phyloP scores from a whole-genome alignment of 768 basidiomycete genomes.

The Calvatia gigantea region DNA sequence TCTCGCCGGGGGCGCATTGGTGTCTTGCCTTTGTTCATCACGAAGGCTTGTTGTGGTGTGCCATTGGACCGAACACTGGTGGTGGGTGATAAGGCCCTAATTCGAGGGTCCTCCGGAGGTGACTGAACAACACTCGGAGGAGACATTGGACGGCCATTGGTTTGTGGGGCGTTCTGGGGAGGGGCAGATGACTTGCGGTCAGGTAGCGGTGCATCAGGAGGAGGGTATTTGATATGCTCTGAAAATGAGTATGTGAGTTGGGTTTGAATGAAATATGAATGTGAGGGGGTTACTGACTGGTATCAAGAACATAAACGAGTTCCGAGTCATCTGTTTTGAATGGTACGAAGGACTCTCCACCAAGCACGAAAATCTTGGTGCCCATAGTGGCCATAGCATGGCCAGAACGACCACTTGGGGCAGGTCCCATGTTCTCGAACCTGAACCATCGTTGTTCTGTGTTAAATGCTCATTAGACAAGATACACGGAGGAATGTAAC shows the following conservation, averaged over 20 bases:
- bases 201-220: conserved; percentile 35
- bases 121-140: conserved; percentile 41
- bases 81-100: conserved; percentile 15
- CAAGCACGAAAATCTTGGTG: conserved; percentile 86
- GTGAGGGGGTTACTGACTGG: conserved; percentile 67
- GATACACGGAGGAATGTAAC: background rate
- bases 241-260: conserved; percentile 12
- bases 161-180: conserved; percentile 46
- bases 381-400: conserved; percentile 98
- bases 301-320: conserved; percentile 89
- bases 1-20: conserved; percentile 49
- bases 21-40: conserved; percentile 46
- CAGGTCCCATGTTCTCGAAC: conserved; percentile 99
- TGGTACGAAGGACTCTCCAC: conserved; percentile 85
- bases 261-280: background rate
- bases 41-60: conserved; percentile 15
- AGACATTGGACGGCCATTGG: conserved; percentile 40
- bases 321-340: conserved; percentile 74
- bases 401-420: conserved; percentile 88
- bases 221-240: conserved; percentile 95
- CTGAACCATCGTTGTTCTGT: conserved; percentile 98
- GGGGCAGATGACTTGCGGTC: conserved; percentile 70
- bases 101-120: conserved; percentile 20
- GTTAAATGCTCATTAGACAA: conserved; percentile 9
- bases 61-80: conserved; percentile 4